Evolutionary conservation across 257 asterid species (phyloP), one percentile per base, ranked within the genome.

Genomic region (Gynochthodes officinalis): DNA sequence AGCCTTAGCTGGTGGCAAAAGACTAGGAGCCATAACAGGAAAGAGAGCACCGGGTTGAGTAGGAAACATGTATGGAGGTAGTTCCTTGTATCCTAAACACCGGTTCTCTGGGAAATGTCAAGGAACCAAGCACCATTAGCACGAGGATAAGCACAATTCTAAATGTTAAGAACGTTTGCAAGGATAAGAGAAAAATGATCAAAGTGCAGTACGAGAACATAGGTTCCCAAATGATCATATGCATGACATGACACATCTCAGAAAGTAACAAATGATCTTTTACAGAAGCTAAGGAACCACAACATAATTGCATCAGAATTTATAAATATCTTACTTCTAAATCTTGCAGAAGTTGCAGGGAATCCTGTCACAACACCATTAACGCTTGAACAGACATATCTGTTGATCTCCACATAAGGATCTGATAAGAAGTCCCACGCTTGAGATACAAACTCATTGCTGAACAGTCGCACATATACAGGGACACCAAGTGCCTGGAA

Each of bases 351-450:
- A 7, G 99, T 92, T 35, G 85, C 88, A 5, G 99, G 99, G 67
- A 46, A 90, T 40, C 75, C 91, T 0, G 99, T 86, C 33, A 85
- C 73, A 73, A 89, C 83, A 43, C 97, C 99, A 42, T 81, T 11
- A 54, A 87, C 63, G 19, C 81, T 54, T 14, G 46, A 0, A 57
- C 32, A 27, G 25, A 73, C 69, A 44, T 63, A 75, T 1, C 82
- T 60, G 85, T 90, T 90, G 30, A 90, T 32, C 89, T 95, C 97
- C 42, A 84, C 67, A 43, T 84, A 85, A 25, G 99, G 80, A 75
- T 95, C 99, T 32, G 96, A 81, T 74, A 82, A 87, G 85, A 78
- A 90, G 74, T 95, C 99, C 97, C 95, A 95, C 46, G 99, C 75
- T 76, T 92, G 97, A 79, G 99, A 87, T 1, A 76, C 58, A 75